A percentile compares a stretch with the other conserved stretches of the same genome.
phyloP scores from a whole-genome alignment of 139 green algal species.

The Closterium sp. region DNA sequence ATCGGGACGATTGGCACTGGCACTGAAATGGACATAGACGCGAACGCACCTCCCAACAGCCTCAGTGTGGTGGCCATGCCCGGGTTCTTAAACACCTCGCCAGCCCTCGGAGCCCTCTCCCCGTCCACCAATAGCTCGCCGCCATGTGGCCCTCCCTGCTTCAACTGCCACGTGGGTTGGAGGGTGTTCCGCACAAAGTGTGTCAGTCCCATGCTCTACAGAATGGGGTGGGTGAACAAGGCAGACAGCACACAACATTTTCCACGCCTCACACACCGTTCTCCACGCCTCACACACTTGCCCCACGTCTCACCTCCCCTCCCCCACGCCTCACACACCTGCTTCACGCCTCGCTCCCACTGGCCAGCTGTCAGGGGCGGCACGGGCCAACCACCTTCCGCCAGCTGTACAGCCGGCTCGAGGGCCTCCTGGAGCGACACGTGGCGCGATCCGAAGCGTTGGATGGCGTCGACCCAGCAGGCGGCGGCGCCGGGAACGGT shows the following conservation, averaged over 20 bases:
- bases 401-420: conserved; percentile 69
- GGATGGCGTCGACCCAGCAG: conserved; percentile 64
- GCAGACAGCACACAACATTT: too few species aligned
- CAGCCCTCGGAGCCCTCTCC: conserved; percentile 48
- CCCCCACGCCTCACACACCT: conserved; percentile 29
- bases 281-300: conserved; percentile 19
- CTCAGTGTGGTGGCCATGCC: conserved; percentile 58
- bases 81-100: conserved; percentile 61
- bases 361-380: conserved; percentile 59
- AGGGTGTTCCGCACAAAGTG: neutral
- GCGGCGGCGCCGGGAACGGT: conserved; percentile 60
- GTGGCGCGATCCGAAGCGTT: conserved; percentile 53
- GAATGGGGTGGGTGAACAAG: too few species aligned
- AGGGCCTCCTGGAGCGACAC: conserved; percentile 62
- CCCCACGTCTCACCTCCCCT: conserved; percentile 27
- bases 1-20: too few species aligned
- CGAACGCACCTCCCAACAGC: conserved; percentile 19
- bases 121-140: conserved; percentile 55
- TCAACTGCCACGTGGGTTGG: conserved; percentile 14
- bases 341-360: conserved; percentile 27
- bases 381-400: conserved; percentile 66
- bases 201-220: neutral
- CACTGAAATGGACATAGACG: too few species aligned
- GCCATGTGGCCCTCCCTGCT: conserved; percentile 29
- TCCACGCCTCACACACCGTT: too few species aligned